These are phyloP conservation scores for Pleurotus cornucopiae DNA, from an alignment of 768 basidiomycete genomes.

Conservation along the genomic window DNA sequence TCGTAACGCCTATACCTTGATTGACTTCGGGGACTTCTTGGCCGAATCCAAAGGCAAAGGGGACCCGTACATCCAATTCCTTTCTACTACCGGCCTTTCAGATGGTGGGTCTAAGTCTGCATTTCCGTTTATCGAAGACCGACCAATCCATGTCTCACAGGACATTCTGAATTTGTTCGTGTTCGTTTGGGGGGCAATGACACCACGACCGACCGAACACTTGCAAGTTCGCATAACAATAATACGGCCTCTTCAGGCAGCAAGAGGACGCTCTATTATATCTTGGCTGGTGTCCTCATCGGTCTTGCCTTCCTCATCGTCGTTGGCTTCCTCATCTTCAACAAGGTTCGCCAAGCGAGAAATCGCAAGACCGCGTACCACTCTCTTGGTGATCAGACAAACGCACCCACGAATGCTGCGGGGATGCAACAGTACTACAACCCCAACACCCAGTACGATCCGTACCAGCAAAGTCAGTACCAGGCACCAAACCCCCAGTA, in stretches of 20 bases:
- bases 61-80: slow-evolving; percentile 11
- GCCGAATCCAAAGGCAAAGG: slow-evolving; percentile 7
- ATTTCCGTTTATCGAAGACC: background rate
- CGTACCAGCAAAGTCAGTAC: slow-evolving; percentile 1
- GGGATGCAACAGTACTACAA: slow-evolving; percentile 4
- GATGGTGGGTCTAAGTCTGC: background rate
- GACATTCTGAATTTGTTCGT: slow-evolving; percentile 1
- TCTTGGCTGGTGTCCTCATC: slow-evolving; percentile 2
- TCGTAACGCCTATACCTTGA: slow-evolving; percentile 10
- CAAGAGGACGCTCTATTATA: slow-evolving; percentile 2
- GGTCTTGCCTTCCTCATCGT: background rate
- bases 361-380: background rate
- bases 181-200: slow-evolving; percentile 1
- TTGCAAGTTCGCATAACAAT: background rate
- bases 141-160: background rate
- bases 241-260: background rate
- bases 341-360: background rate
- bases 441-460: slow-evolving; percentile 6
- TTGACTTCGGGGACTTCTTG: slow-evolving; percentile 13
- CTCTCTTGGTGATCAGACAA: background rate
- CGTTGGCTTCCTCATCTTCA: background rate
- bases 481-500: background rate
- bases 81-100: slow-evolving; percentile 5
- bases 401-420: background rate
- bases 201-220: slow-evolving; percentile 1